phyloP scores from a whole-genome alignment of 129 eudicot genomes.

The Rutidosis leptorrhynchoides region DNA sequence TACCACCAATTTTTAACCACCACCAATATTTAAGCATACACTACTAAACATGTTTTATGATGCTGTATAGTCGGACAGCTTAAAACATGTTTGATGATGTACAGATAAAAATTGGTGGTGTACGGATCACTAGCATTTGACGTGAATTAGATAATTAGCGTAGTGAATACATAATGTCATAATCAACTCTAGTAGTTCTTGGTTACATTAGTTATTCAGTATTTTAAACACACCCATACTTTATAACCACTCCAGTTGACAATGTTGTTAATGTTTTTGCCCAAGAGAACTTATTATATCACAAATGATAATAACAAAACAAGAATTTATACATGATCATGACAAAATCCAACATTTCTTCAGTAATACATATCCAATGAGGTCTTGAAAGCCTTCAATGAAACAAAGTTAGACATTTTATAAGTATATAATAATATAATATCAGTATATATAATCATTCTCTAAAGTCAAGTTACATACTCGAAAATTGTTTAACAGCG shows the following conservation, averaged over 20 bases:
- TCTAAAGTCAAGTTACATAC: background rate
- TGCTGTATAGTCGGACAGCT: too few relatives aligned
- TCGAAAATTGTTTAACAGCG: background rate
- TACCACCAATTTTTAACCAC: too few relatives aligned
- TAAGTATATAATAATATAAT: background rate
- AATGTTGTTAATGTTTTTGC: background rate
- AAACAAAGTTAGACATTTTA: conserved; percentile 26
- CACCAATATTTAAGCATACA: too few relatives aligned
- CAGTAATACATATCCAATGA: conserved; percentile 23
- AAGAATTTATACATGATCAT: conserved; percentile 12
- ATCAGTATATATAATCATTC: background rate
- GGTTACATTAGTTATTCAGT: background rate
- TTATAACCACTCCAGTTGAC: conserved; percentile 16
- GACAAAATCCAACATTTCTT: conserved; percentile 21
- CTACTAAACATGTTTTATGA: too few relatives aligned
- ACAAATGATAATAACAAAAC: conserved; percentile 4
- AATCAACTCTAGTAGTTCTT: background rate
- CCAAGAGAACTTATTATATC: conserved; percentile 13
- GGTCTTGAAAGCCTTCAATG: conserved; percentile 26
- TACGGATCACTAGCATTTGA: too few relatives aligned
- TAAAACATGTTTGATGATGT: too few relatives aligned
- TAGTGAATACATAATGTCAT: background rate
- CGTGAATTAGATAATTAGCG: background rate
- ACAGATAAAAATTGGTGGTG: too few relatives aligned
- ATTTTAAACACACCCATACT: background rate